Evolutionary conservation across 768 basidiomycete species (phyloP), one percentile per base, ranked within the genome.

Genomic region (Amanita molliuscula): DNA sequence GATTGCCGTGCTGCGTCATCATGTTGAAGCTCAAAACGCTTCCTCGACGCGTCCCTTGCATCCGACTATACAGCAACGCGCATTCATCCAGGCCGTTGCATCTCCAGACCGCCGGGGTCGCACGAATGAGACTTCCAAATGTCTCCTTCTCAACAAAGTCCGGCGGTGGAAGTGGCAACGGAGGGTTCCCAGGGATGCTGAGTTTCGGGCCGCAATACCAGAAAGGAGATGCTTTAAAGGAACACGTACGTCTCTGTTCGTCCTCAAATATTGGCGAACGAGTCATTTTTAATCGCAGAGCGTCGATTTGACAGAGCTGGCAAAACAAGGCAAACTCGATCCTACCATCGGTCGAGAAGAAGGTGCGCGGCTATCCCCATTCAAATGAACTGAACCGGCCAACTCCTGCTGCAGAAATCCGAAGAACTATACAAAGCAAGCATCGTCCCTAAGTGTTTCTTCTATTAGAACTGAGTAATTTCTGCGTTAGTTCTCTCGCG

Each of bases 341-440:
- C 92, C 92, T 0, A 83, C 81, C 5, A 96, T 96, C 63, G 92
- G 92, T 3, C 69, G 89, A 59, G 89, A 91, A 53, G 88, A 91
- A 68, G 88, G 87, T 76, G 54, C 2, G 34, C 18, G 2, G 33
- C 26, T 16, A 1, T 33, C 28, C 33, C 7, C 9, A 2, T 6
- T 10, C 10, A 18, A 13, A 13, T 13, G 53, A 52, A 18, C 20
- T 26, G 6, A 40, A 9, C 23, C 33, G 20, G 1, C 10, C 20
- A 35, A 50, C 2, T 33, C 4, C 33, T 47, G 2, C 15, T 13
- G 18, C 52, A 76, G 91, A 95, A 67, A 95, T 95, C 54, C 77
- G 89, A 7, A 72, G 92, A 44, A 94, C 91, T 1, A 84, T 95
- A 52, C 92, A 95, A 66, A 94, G 88, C 88, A 31, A 31, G 56